A percentile compares a stretch with the other conserved stretches of the same genome.
Conservation (phyloP, 2,329 filamentous ascomycete species). For the Elsinoe australis region DNA sequence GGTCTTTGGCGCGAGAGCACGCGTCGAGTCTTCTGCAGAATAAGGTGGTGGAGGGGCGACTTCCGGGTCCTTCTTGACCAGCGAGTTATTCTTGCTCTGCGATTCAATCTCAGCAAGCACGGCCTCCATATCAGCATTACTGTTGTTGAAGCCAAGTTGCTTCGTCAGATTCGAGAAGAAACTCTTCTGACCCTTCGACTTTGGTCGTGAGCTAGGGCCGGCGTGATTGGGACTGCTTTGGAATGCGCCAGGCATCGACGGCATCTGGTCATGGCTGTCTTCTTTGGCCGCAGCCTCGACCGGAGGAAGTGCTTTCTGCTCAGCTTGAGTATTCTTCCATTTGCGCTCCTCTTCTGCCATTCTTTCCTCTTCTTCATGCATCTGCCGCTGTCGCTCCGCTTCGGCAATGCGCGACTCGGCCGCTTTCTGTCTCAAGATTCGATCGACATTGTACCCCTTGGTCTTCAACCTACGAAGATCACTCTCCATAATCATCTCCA, state of each 20-base stretch:
- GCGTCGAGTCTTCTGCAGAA: slow-evolving; percentile 25
- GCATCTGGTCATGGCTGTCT: slow-evolving; percentile 28
- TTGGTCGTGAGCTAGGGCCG: slow-evolving; percentile 16
- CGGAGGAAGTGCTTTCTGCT: slow-evolving; percentile 5
- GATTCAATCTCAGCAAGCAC: no score
- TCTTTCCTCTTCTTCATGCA: slow-evolving; percentile 53
- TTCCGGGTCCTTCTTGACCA: slow-evolving; percentile 19
- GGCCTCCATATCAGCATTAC: no score
- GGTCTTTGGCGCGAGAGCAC: slow-evolving; percentile 22
- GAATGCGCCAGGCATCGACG: slow-evolving; percentile 67
- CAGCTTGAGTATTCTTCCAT: slow-evolving; percentile 13
- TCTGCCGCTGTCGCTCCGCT: slow-evolving; percentile 62
- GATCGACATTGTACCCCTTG: slow-evolving; percentile 93
- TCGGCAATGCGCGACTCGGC: slow-evolving; percentile 83
- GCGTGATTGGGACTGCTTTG: slow-evolving; percentile 52
- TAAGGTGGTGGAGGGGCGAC: slow-evolving; percentile 30
- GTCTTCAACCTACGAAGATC: slow-evolving; percentile 73
- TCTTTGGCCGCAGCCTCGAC: slow-evolving; percentile 14
- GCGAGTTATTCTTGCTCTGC: slow-evolving; percentile 22
- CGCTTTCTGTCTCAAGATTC: slow-evolving; percentile 80
- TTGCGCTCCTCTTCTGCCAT: slow-evolving; percentile 31
- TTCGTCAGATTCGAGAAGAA: slow-evolving; percentile 63
- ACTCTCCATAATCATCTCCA: slow-evolving; percentile 83
- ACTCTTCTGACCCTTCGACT: slow-evolving; percentile 39
- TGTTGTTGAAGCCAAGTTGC: slow-evolving; percentile 62